Conservation (phyloP, 805 yeast species). For the Wickerhamomyces ciferrii region DNA sequence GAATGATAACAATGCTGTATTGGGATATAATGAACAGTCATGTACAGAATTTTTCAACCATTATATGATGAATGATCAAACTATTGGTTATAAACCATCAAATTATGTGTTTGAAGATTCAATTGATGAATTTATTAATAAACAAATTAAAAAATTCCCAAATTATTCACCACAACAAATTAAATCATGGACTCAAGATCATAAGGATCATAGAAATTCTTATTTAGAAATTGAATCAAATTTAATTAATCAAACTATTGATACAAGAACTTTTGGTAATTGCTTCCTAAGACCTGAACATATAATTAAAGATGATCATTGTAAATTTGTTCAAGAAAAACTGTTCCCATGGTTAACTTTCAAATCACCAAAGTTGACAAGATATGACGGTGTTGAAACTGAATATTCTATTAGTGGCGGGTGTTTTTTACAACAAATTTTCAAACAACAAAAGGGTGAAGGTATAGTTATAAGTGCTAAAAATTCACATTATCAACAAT, state of each 20-base stretch:
- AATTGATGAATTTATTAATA: background rate
- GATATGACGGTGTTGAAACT: background rate
- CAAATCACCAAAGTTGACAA: background rate
- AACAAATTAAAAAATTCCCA: background rate
- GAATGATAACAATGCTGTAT: background rate
- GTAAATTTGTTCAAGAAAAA: background rate
- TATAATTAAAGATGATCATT: background rate
- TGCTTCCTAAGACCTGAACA: slow-evolving; percentile 1
- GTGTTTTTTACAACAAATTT: slow-evolving; percentile 4
- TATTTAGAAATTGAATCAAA: background rate
- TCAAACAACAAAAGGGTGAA: slow-evolving; percentile 15
- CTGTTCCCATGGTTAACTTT: slow-evolving; percentile 9
- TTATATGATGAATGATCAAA: background rate
- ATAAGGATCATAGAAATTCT: background rate
- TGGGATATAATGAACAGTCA: background rate
- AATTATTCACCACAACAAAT: background rate
- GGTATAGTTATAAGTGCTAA: slow-evolving; percentile 26
- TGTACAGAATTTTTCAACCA: background rate
- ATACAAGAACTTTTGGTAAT: slow-evolving; percentile 3
- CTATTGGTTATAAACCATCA: background rate
- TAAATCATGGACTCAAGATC: background rate
- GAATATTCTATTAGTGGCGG: background rate
- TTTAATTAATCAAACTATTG: slow-evolving; percentile 1
- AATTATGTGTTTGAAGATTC: slow-evolving; percentile 1
- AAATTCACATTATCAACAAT: slow-evolving; percentile 15